Percentiles rank a stretch among this genome's conserved stretches.
Conservation (phyloP, 371 early-diverging fungal genomes). For the Saksenaea vasiformis region DNA sequence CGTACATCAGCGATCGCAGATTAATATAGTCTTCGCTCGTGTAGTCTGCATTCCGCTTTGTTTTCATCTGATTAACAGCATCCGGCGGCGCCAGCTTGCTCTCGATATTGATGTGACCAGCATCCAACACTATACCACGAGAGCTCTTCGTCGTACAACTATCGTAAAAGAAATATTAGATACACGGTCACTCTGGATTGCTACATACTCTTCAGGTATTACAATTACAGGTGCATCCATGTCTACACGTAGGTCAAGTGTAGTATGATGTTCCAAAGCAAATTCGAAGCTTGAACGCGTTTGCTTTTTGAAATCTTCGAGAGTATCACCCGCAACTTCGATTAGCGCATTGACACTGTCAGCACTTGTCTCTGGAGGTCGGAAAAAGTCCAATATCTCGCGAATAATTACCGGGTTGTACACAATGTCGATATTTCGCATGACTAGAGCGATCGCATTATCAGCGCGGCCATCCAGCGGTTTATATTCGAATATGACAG, state of each 20-base stretch:
- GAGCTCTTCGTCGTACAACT: constrained; percentile 70
- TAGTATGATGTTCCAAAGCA: constrained; percentile 89
- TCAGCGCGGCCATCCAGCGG: constrained; percentile 90
- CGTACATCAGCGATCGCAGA: constrained; percentile 86
- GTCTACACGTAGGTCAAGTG: constrained; percentile 89
- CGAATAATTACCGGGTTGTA: constrained; percentile 83
- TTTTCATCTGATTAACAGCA: constrained; percentile 66
- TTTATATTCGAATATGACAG: constrained; percentile 80
- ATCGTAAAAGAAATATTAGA: background rate
- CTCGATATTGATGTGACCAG: constrained; percentile 52
- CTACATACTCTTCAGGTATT: constrained; percentile 80
- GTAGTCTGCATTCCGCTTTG: constrained; percentile 62
- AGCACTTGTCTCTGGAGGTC: constrained; percentile 77
- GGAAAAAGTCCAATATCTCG: constrained; percentile 81
- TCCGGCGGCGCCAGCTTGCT: constrained; percentile 80
- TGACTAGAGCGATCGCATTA: constrained; percentile 78
- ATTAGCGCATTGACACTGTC: constrained; percentile 75
- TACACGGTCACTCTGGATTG: background rate
- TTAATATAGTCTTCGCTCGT: constrained; percentile 67
- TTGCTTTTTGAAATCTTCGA: constrained; percentile 90
- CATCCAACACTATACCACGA: constrained; percentile 85
- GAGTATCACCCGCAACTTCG: constrained; percentile 85
- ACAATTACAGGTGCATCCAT: constrained; percentile 97
- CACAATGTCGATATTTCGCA: constrained; percentile 90
- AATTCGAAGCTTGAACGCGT: constrained; percentile 86